These are phyloP conservation scores for Suhomyces wounanorum DNA, from an alignment of 1,139 yeast species.

Conservation along the genomic window DNA sequence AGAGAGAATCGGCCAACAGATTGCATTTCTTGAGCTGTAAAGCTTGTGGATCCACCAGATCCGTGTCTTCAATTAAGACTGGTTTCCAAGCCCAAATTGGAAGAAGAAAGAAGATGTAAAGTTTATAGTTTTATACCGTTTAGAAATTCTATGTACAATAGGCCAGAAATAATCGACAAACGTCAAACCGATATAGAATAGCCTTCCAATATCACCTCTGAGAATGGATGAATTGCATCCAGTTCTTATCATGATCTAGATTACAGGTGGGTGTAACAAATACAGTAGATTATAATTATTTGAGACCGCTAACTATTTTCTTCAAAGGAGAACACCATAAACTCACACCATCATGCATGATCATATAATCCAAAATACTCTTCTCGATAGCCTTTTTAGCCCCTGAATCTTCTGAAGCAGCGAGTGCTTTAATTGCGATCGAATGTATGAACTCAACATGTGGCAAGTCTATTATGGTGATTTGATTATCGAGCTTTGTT, in stretches of 20 bases:
- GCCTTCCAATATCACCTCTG: too few relatives aligned
- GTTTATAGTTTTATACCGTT: neutral
- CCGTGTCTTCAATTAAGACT: constrained; percentile 95
- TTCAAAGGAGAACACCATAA: constrained; percentile 59
- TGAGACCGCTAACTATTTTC: constrained; percentile 42
- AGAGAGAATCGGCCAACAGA: constrained; percentile 94
- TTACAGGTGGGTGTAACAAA: too few relatives aligned
- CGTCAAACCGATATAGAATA: too few relatives aligned
- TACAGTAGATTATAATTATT: neutral
- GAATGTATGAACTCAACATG: constrained; percentile 24
- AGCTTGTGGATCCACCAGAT: constrained; percentile 96
- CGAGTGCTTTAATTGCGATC: constrained; percentile 1
- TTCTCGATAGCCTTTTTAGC: constrained; percentile 5
- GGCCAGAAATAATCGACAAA: neutral
- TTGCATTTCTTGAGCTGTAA: constrained; percentile 97
- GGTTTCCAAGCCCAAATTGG: constrained; percentile 99
- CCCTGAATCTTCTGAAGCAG: constrained; percentile 15
- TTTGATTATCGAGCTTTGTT: constrained; percentile 29
- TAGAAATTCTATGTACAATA: constrained; percentile 4
- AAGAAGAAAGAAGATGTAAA: constrained; percentile 60
- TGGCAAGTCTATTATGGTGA: constrained; percentile 20
- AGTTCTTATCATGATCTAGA: too few relatives aligned
- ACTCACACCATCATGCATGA: constrained; percentile 53
- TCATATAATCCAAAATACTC: constrained; percentile 47
- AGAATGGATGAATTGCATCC: too few relatives aligned